Percentiles rank a stretch among this genome's conserved stretches.
Evolutionary conservation across 371 early-diverging fungal genomes (phyloP).

Genomic region (Racocetra persica): DNA sequence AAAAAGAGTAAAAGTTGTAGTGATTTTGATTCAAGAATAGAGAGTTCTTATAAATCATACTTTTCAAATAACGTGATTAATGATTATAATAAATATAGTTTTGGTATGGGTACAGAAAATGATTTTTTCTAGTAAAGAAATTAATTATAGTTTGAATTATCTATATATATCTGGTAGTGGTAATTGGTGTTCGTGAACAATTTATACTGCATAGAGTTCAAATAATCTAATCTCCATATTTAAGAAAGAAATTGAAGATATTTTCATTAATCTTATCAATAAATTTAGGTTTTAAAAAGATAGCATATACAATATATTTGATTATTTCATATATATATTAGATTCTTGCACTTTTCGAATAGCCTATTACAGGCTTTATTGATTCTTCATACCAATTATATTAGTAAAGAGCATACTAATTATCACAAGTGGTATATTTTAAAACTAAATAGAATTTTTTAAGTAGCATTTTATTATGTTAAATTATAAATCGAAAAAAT

Average conservation of each 20-base stretch:
- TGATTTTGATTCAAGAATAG: background rate
- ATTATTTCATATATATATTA: slow-evolving; percentile 82
- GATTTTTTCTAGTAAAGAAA: background rate
- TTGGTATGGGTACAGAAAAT: background rate
- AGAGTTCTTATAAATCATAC: background rate
- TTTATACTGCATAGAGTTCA: slow-evolving; percentile 77
- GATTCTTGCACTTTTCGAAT: slow-evolving; percentile 87
- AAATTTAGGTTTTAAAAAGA: slow-evolving; percentile 88
- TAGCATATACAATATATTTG: slow-evolving; percentile 77
- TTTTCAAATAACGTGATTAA: background rate
- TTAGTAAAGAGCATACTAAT: slow-evolving; percentile 86
- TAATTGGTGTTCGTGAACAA: slow-evolving; percentile 49
- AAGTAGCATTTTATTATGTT: no score
- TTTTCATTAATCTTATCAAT: slow-evolving; percentile 65
- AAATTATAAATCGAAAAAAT: no score
- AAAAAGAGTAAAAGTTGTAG: background rate
- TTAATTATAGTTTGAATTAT: slow-evolving; percentile 26
- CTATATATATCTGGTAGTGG: slow-evolving; percentile 10
- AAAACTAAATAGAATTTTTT: no score
- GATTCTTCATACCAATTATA: slow-evolving; percentile 85
- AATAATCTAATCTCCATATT: slow-evolving; percentile 70
- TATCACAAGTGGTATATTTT: slow-evolving; percentile 90
- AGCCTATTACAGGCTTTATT: slow-evolving; percentile 76
- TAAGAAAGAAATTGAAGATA: slow-evolving; percentile 69
- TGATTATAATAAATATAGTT: background rate